These are phyloP conservation scores for Heliamphora exappendiculata DNA, from an alignment of 148 eudicot genomes.

Conservation along the genomic window DNA sequence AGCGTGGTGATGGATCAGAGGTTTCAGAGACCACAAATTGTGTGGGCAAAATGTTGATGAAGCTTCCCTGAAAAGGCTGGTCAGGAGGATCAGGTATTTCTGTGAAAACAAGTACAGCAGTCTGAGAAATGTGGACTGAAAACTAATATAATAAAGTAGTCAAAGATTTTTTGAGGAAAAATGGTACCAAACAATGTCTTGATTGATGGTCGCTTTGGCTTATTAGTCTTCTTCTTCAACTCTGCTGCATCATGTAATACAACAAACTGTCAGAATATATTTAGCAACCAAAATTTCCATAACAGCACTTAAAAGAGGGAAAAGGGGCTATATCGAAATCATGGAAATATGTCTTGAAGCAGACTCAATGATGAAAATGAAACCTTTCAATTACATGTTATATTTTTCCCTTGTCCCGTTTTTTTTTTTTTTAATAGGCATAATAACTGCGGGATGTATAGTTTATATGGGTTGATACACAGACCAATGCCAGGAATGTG, in stretches of 20 bases:
- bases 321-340: too few relatives aligned
- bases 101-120: neutral
- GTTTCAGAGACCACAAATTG: slow-evolving; percentile 14
- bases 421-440: neutral
- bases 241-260: slow-evolving; percentile 12
- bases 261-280: neutral
- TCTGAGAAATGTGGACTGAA: neutral
- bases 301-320: neutral
- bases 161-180: neutral
- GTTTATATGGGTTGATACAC: slow-evolving; percentile 1
- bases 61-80: neutral
- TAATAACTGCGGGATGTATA: neutral
- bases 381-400: too few relatives aligned
- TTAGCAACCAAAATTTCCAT: neutral
- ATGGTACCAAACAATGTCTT: slow-evolving; percentile 21
- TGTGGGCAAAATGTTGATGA: neutral
- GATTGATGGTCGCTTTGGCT: slow-evolving; percentile 20
- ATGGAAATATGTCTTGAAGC: too few relatives aligned
- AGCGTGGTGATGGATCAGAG: slow-evolving; percentile 8
- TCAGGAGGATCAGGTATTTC: neutral
- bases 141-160: neutral
- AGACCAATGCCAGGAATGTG: slow-evolving; percentile 28
- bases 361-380: too few relatives aligned
- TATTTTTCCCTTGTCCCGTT: too few relatives aligned
- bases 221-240: slow-evolving; percentile 17